Evolutionary conservation across 1,284 basidiomycete species (phyloP).

Genomic region (Ganoderma leucocontextum): DNA sequence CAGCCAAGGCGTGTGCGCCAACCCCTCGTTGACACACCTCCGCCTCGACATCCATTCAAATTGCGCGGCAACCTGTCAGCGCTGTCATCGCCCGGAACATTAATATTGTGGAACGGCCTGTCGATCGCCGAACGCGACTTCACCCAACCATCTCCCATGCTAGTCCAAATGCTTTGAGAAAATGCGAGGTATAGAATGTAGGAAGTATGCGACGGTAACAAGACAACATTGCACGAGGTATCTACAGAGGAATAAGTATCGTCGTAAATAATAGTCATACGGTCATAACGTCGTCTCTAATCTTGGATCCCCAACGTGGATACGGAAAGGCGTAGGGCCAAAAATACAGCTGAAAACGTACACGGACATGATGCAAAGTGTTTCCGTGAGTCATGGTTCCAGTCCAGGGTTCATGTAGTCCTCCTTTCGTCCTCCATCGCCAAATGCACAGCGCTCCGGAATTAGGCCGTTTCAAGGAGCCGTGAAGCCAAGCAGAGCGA

Average conservation of each 20-base stretch:
- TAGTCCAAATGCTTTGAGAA: background rate
- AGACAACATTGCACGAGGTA: conserved; percentile 26
- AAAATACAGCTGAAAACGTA: conserved; percentile 15
- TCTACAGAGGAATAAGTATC: conserved; percentile 27
- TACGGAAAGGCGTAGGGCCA: conserved; percentile 1
- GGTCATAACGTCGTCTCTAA: conserved; percentile 26
- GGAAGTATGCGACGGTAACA: conserved; percentile 17
- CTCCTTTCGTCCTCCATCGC: conserved; percentile 9
- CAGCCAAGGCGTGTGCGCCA: too few species aligned
- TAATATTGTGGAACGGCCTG: background rate
- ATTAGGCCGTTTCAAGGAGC: conserved; percentile 22
- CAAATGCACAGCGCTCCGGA: conserved; percentile 8
- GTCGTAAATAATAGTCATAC: conserved; percentile 34
- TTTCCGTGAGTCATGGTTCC: conserved; percentile 17
- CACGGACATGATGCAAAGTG: conserved; percentile 12
- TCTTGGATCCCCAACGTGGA: conserved; percentile 4
- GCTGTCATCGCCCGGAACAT: background rate
- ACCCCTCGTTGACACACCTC: background rate
- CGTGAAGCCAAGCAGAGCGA: conserved; percentile 52
- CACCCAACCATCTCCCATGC: background rate
- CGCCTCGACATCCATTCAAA: background rate
- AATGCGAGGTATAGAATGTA: conserved; percentile 14
- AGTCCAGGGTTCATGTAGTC: conserved; percentile 14
- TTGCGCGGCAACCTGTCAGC: conserved; percentile 6
- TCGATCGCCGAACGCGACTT: background rate